Evolutionary conservation across 192 early-diverging fungal genomes (phyloP).

Genomic region (Dissophora globulifera): DNA sequence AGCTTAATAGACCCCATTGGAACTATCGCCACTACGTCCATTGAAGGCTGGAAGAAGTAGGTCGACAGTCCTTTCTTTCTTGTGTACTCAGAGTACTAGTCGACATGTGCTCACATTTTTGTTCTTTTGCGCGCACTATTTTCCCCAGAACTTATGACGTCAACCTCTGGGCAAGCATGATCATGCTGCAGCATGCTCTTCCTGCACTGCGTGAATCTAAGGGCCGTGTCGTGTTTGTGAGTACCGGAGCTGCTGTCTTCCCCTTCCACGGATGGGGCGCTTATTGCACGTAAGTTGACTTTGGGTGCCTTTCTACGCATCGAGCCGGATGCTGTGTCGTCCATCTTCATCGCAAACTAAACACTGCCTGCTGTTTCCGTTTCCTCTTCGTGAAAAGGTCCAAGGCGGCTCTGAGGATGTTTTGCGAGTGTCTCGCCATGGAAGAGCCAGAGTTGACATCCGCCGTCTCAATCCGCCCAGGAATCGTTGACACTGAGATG

Average conservation of each 20-base stretch:
- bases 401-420: constrained; percentile 87
- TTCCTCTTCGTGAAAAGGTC: constrained; percentile 57
- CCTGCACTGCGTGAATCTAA: constrained; percentile 69
- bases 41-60: constrained; percentile 70
- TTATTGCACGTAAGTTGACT: constrained; percentile 80
- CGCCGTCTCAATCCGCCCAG: constrained; percentile 83
- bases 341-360: too few relatives aligned
- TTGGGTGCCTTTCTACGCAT: too few relatives aligned
- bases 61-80: too few relatives aligned
- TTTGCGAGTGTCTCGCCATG: constrained; percentile 67
- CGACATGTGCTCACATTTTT: constrained; percentile 8
- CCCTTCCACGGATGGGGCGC: constrained; percentile 81
- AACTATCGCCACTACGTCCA: constrained; percentile 61
- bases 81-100: too few relatives aligned
- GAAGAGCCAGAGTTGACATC: constrained; percentile 80
- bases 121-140: neutral
- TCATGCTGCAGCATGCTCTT: constrained; percentile 70
- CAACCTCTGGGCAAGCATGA: constrained; percentile 80
- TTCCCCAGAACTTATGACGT: constrained; percentile 66
- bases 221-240: constrained; percentile 80
- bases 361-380: neutral
- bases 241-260: constrained; percentile 80
- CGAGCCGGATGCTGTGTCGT: too few relatives aligned
- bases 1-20: constrained; percentile 77
- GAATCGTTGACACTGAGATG: constrained; percentile 93